These are phyloP conservation scores for Athelia psychrophila DNA, from an alignment of 1,284 basidiomycete species.

Conservation along the genomic window DNA sequence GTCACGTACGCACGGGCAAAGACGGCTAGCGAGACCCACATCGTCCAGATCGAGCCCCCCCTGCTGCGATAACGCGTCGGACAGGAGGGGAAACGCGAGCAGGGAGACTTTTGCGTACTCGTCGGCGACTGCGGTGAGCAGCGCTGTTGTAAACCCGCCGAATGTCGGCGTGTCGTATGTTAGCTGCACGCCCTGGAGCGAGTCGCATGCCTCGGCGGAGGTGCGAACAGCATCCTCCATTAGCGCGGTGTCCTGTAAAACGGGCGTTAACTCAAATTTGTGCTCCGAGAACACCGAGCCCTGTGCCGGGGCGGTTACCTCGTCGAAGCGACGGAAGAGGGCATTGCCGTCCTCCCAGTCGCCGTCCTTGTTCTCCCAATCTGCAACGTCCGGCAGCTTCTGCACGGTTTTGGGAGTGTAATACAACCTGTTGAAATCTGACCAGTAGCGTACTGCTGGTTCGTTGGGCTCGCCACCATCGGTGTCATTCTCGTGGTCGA, in stretches of 20 bases:
- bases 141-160: constrained; percentile 57
- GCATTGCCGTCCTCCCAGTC: constrained; percentile 57
- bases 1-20: constrained; percentile 7
- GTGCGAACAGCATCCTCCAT: constrained; percentile 66
- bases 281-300: background rate
- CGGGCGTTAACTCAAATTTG: background rate
- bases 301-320: constrained; percentile 35
- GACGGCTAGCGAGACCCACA: constrained; percentile 30
- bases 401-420: constrained; percentile 66
- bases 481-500: constrained; percentile 34
- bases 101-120: constrained; percentile 59
- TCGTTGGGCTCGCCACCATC: constrained; percentile 16
- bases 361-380: constrained; percentile 49
- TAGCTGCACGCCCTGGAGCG: constrained; percentile 71
- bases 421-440: constrained; percentile 71
- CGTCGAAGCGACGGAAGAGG: constrained; percentile 49
- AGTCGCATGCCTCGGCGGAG: constrained; percentile 73
- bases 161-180: constrained; percentile 60
- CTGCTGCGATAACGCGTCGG: constrained; percentile 33
- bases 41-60: constrained; percentile 35
- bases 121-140: constrained; percentile 60
- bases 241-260: constrained; percentile 45
- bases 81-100: constrained; percentile 55
- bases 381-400: constrained; percentile 52
- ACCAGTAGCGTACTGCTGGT: constrained; percentile 65